Evolutionary conservation across 352 stramenopile species (phyloP).

Genomic region (Globisporangium megalacanthum): DNA sequence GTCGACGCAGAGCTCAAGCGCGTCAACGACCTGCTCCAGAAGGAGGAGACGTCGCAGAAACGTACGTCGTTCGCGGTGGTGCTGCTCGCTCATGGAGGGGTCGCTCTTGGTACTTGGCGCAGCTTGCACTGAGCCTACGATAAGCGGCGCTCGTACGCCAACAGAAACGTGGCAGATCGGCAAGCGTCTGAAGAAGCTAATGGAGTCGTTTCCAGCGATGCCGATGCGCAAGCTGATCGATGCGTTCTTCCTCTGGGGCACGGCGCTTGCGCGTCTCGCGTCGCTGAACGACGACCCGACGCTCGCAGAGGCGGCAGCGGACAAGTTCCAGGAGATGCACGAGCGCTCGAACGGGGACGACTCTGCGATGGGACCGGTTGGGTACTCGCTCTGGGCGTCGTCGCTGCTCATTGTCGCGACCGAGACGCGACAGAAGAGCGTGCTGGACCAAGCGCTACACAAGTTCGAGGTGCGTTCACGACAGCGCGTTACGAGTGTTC

Average conservation of each 20-base stretch:
- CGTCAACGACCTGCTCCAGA: conserved; percentile 56
- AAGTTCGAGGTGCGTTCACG: conserved; percentile 43
- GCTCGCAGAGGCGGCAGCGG: conserved; percentile 57
- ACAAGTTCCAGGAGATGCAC: conserved; percentile 83
- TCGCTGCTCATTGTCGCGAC: conserved; percentile 73
- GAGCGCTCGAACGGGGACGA: conserved; percentile 39
- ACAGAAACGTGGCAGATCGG: conserved; percentile 83
- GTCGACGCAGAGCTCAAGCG: conserved; percentile 32
- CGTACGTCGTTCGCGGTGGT: conserved; percentile 19
- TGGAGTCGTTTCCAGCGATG: conserved; percentile 56
- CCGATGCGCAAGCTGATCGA: conserved; percentile 51
- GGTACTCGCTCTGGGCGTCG: conserved; percentile 74
- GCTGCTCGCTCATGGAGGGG: not conserved
- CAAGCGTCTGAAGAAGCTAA: conserved; percentile 75
- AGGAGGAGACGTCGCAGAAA: conserved; percentile 60
- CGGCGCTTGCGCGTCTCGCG: conserved; percentile 61
- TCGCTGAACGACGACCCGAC: conserved; percentile 73
- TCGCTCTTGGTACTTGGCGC: too few species aligned
- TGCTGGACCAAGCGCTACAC: conserved; percentile 51
- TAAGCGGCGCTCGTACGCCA: not conserved
- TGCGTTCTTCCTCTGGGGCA: conserved; percentile 79
- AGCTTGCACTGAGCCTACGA: not conserved
- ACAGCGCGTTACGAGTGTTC: too few species aligned
- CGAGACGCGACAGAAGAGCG: conserved; percentile 47
- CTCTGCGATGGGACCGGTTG: conserved; percentile 63